phyloP scores from a whole-genome alignment of 1,284 basidiomycete genomes.

The Ustilago xerochloae region DNA sequence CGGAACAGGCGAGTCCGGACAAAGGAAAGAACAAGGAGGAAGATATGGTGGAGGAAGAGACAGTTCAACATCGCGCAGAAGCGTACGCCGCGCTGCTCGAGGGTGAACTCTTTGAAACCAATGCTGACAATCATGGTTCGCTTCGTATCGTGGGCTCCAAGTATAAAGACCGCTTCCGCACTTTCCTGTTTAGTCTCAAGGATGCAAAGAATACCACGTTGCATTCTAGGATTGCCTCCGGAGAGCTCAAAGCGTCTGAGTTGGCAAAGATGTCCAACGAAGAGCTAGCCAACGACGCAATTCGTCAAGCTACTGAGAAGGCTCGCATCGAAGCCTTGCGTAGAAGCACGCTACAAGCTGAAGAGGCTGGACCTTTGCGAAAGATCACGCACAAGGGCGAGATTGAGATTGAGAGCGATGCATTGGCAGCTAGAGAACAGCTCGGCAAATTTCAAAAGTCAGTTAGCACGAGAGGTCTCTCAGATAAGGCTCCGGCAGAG shows the following conservation, averaged over 20 bases:
- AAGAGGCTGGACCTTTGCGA: conserved; percentile 54
- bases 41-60: conserved; percentile 6
- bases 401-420: conserved; percentile 64
- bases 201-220: conserved; percentile 62
- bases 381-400: conserved; percentile 69
- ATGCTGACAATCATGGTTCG: conserved; percentile 39
- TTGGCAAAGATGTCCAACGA: conserved; percentile 61
- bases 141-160: conserved; percentile 22
- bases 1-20: neutral
- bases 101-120: conserved; percentile 44
- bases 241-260: conserved; percentile 48
- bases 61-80: conserved; percentile 15
- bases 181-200: conserved; percentile 66
- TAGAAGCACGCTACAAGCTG: conserved; percentile 55
- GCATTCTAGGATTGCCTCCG: conserved; percentile 59
- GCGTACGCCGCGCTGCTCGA: conserved; percentile 47
- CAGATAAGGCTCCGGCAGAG: neutral
- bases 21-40: neutral
- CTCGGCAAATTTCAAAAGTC: conserved; percentile 21
- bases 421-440: conserved; percentile 22
- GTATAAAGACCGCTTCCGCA: conserved; percentile 65
- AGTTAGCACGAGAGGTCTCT: neutral
- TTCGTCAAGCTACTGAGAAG: conserved; percentile 61
- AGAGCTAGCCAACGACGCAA: conserved; percentile 65
- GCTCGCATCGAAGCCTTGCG: conserved; percentile 60